Conservation (phyloP, 345 rosid species). For the Acer campestre region DNA sequence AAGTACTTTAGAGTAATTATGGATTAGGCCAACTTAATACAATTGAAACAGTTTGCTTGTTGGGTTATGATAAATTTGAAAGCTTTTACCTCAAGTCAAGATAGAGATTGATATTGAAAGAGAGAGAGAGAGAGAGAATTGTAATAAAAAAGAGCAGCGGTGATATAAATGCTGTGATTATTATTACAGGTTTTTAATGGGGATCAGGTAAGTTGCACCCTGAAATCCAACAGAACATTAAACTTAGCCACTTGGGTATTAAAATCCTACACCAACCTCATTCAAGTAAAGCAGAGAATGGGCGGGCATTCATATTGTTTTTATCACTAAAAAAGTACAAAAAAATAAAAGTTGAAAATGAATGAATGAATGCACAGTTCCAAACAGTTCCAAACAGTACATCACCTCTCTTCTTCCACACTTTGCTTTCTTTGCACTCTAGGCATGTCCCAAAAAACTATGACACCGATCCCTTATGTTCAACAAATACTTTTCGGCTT, state of each 20-base stretch:
- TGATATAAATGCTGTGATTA: background rate
- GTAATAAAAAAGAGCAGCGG: background rate
- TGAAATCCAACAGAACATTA: conserved; percentile 25
- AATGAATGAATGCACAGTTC: too few relatives aligned
- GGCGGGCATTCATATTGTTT: background rate
- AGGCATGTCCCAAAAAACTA: conserved; percentile 42
- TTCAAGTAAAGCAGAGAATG: conserved; percentile 7
- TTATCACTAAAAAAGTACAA: background rate
- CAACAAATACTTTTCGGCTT: conserved; percentile 25
- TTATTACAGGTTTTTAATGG: background rate
- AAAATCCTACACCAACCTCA: conserved; percentile 26
- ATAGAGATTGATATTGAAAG: too few relatives aligned
- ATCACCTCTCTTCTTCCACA: conserved; percentile 8
- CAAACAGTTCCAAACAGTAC: background rate
- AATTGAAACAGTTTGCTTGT: background rate
- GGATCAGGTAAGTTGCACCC: conserved; percentile 7
- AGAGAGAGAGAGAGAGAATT: too few relatives aligned
- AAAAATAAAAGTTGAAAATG: background rate
- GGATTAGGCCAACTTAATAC: conserved; percentile 6
- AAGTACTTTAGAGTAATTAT: background rate
- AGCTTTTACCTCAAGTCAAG: too few relatives aligned
- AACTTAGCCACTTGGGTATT: conserved; percentile 16
- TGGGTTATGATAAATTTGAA: background rate
- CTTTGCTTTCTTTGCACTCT: conserved; percentile 69
- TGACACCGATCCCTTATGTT: conserved; percentile 27